Percentiles rank a stretch among this genome's conserved stretches.
Evolutionary conservation across 129 eudicot genomes (phyloP).

Genomic region (Flaveria robusta): DNA sequence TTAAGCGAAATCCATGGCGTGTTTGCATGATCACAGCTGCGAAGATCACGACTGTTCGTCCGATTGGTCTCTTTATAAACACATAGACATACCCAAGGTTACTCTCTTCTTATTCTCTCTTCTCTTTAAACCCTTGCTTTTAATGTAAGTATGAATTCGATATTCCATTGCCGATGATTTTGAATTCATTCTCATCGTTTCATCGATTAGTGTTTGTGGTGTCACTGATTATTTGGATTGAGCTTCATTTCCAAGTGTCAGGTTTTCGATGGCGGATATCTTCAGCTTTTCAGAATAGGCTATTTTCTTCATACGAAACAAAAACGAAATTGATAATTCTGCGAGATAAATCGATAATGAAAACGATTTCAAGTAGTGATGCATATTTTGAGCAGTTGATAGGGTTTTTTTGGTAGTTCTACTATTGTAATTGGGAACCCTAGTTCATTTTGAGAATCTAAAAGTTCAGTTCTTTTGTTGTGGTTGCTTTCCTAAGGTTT

Average conservation of each 20-base stretch:
- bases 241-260: background rate
- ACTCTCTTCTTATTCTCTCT: background rate
- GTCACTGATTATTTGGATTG: slow-evolving; percentile 1
- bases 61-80: slow-evolving; percentile 94
- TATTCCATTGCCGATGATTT: background rate
- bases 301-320: background rate
- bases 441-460: slow-evolving; percentile 15
- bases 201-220: background rate
- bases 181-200: background rate
- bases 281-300: background rate
- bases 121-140: slow-evolving; percentile 22
- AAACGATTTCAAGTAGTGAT: background rate
- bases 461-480: slow-evolving; percentile 19
- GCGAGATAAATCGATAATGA: background rate
- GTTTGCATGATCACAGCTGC: slow-evolving; percentile 96
- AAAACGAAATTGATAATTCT: background rate
- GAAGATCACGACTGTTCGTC: slow-evolving; percentile 94
- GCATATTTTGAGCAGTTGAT: slow-evolving; percentile 5
- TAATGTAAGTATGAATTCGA: background rate
- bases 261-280: background rate
- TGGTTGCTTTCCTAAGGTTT: slow-evolving; percentile 50
- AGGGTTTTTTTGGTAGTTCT: background rate
- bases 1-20: slow-evolving; percentile 55
- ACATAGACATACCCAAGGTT: slow-evolving; percentile 90
- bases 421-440: background rate